A percentile compares a stretch with the other conserved stretches of the same genome.
phyloP scores from a whole-genome alignment of 2,329 filamentous ascomycete species.

The Arthrobotrys sinensis region DNA sequence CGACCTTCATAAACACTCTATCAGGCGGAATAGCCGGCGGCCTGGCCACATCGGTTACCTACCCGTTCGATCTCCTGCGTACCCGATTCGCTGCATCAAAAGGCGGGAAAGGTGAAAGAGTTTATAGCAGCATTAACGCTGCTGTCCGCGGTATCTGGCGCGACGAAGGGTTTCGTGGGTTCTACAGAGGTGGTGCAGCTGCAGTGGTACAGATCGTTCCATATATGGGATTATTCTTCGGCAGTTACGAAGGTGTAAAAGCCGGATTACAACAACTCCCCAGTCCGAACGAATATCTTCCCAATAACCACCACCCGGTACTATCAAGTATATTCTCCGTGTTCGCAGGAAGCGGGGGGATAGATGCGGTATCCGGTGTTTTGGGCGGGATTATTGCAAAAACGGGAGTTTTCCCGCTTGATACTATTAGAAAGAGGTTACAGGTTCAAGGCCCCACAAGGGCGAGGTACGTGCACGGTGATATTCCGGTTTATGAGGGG shows the following conservation, averaged over 20 bases:
- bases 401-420: slow-evolving; percentile 90
- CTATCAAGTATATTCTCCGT: not conserved
- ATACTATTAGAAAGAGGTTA: slow-evolving; percentile 90
- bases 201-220: slow-evolving; percentile 90
- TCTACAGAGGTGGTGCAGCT: slow-evolving; percentile 88
- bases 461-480: slow-evolving; percentile 82
- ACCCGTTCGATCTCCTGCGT: slow-evolving; percentile 91
- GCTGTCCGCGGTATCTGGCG: slow-evolving; percentile 72
- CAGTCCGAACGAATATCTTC: too few species aligned
- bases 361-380: slow-evolving; percentile 86
- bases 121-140: slow-evolving; percentile 16
- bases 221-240: slow-evolving; percentile 97
- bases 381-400: slow-evolving; percentile 86
- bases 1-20: slow-evolving; percentile 78
- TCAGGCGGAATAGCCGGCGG: slow-evolving; percentile 87
- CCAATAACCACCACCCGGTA: not conserved
- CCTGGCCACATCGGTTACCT: slow-evolving; percentile 84
- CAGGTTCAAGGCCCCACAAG: slow-evolving; percentile 95
- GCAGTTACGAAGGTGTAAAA: slow-evolving; percentile 79
- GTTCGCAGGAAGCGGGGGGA: slow-evolving; percentile 71
- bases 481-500: slow-evolving; percentile 85
- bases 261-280: not conserved
- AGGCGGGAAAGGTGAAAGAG: not conserved
- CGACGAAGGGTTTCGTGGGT: slow-evolving; percentile 82
- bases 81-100: slow-evolving; percentile 88